Percentiles rank a stretch among this genome's conserved stretches.
Conservation (phyloP, 495 filamentous ascomycete genomes). For the Penicillium fimorum region DNA sequence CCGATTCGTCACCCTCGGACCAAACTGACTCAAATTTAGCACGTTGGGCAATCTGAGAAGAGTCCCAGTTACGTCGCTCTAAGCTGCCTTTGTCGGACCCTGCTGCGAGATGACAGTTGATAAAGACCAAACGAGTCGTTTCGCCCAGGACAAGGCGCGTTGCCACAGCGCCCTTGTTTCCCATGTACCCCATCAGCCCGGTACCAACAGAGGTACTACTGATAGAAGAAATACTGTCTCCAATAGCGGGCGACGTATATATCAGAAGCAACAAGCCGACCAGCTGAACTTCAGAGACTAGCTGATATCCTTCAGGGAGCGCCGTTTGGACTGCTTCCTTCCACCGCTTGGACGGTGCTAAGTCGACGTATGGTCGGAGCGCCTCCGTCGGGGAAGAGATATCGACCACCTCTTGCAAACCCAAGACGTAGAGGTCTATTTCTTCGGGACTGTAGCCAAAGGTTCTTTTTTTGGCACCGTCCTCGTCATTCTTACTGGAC, state of each 20-base stretch:
- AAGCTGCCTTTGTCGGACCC: conserved; percentile 73
- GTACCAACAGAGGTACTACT: conserved; percentile 80
- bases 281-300: conserved; percentile 78
- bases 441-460: conserved; percentile 47
- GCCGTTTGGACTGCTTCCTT: conserved; percentile 68
- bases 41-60: conserved; percentile 67
- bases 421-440: conserved; percentile 84
- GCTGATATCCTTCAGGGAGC: conserved; percentile 72
- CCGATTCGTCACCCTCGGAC: conserved; percentile 49
- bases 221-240: conserved; percentile 68
- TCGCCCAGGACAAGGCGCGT: conserved; percentile 85
- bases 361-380: conserved; percentile 70
- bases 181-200: conserved; percentile 85
- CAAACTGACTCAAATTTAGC: conserved; percentile 72
- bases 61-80: conserved; percentile 90
- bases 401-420: conserved; percentile 90
- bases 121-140: conserved; percentile 80
- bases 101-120: conserved; percentile 88
- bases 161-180: conserved; percentile 89
- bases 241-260: conserved; percentile 75
- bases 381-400: conserved; percentile 66
- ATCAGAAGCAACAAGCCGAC: conserved; percentile 82
- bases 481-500: not conserved
- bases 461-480: conserved; percentile 9
- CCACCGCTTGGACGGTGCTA: conserved; percentile 68